Base-by-base conservation (phyloP, 108 stramenopile species). In the Schizochytrium sp. region DNA sequence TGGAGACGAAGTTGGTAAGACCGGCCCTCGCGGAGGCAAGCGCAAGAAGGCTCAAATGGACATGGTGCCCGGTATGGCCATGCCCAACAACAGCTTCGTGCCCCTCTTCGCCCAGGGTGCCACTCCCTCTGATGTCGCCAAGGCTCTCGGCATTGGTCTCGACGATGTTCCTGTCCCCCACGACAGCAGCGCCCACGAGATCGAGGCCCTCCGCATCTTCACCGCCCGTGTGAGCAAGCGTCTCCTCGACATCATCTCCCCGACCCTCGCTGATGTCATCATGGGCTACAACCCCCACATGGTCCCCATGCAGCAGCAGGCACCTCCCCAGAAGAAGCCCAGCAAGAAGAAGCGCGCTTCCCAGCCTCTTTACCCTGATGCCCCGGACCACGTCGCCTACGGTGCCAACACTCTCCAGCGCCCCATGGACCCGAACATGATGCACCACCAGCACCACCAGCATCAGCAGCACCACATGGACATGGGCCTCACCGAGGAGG, bases 371-470 rank as follows among this genome's bases (percentile, higher is more conserved):
- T 28, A 28, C 28, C 28, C 57, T 17, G 57, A 10, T 17, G 64
- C 64, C 64, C 12, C 64, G 42, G 64, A 38, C 19, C 64, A 69
- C 42, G 2, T 44, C 3, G 64, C 28, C 19, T 8, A 38, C 28
- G 64, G 42, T 44, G 64, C 64, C 64, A 15, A 8, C 57, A 10
- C 17, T 10, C 57, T 15, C 42, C 64, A 69, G 7, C 64, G 64
- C 5, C 64, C 64, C 3, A 69, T 69, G 64, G 64, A 69, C 28
- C 40, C 44, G 64, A 38, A 8, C 64, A 69, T 28, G 28, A 28
- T 69, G 64, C 64, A 69, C 64, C 64, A 69, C 19, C 64, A 69
- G 40, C 64, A 69, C 64, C 64, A 69, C 5, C 64, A 69, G 64
- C 64, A 12, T 38, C 64, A 69, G 42, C 42, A 1, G 42, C 64